phyloP scores from a whole-genome alignment of 2,329 filamentous ascomycete genomes.

The Verruconis gallopava region DNA sequence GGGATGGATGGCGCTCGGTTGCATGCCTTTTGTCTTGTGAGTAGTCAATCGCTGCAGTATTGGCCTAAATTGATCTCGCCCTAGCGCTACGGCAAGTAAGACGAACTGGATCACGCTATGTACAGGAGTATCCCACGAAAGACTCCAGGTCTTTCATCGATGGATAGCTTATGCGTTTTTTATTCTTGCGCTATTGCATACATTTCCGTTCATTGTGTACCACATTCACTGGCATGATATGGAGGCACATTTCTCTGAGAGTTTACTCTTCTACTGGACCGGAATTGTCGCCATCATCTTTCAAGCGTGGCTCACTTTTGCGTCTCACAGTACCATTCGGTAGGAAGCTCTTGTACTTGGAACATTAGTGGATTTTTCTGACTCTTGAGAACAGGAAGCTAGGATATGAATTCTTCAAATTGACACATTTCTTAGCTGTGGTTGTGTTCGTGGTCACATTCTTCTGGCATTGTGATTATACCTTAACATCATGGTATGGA shows the following conservation, averaged over 20 bases:
- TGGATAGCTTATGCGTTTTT: constrained; percentile 84
- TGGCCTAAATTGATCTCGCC: not conserved
- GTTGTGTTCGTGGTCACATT: constrained; percentile 70
- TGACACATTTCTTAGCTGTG: constrained; percentile 69
- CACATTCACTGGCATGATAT: constrained; percentile 51
- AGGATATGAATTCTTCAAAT: constrained; percentile 80
- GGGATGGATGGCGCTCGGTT: constrained; percentile 82
- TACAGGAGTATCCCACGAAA: constrained; percentile 83
- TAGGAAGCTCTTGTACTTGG: constrained; percentile 22
- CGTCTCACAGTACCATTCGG: constrained; percentile 12
- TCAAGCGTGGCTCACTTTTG: constrained; percentile 5
- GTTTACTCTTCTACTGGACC: constrained; percentile 66
- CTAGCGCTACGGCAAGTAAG: constrained; percentile 80
- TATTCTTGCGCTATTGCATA: constrained; percentile 70
- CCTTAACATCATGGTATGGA: constrained; percentile 53
- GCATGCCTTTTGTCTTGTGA: constrained; percentile 56
- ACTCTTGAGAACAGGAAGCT: constrained; percentile 30
- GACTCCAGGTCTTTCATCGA: constrained; percentile 83
- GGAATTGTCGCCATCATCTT: constrained; percentile 31
- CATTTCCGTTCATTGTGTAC: constrained; percentile 70
- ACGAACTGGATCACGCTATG: constrained; percentile 72
- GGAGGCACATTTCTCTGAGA: constrained; percentile 31
- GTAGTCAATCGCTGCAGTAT: not conserved
- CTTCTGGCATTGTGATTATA: constrained; percentile 95
- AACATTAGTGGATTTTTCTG: constrained; percentile 13